Base-by-base conservation (phyloP, 2,329 filamentous ascomycete species). In the Arthroderma sp. region DNA sequence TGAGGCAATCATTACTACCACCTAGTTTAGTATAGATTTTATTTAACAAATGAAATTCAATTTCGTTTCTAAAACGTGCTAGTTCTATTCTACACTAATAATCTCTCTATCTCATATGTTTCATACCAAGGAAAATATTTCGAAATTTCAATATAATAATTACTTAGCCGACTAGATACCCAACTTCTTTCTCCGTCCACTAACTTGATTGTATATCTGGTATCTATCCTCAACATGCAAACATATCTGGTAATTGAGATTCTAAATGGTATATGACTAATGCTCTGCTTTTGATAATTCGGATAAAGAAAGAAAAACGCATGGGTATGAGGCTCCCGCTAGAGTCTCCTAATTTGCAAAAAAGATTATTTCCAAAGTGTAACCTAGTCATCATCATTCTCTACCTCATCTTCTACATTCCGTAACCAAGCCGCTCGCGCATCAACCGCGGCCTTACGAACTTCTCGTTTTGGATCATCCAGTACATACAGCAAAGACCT, bases 381-480 rank as follows among this genome's bases (percentile, higher is more conserved):
- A 3, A 31, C 4, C 15, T 52, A 56, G 13, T 38, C 43, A 23
- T 49, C 35, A 17, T 35, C 41, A n/a, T 49, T 21, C 9, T 52
- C 43, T 21, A n/a, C n/a, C 31, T 52, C 43, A 25, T 56, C 55
- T 38, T 56, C 55, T 15, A 52, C 55, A 23, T 52, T 66, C 58
- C 76, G 75, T 56, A 83, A 66, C 82, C 82, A 85, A 57, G 75
- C 79, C n/a, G 73, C 77, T 55, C 81, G 70, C 61, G 81, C 83
- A 70, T 77, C 78, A 25, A 85, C 82, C 13, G 82, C 83, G 59
- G 81, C 80, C 61, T 79, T 78, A 43, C 83, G 74, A 8, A 86
- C 83, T 65, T 77, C 76, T 60, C 83, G 73, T 71, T 81, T 85
- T 33, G 73, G 73, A 68, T 86, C 83, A 71, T 86, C 83, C 61